Evolutionary conservation across 768 basidiomycete species (phyloP).

Genomic region (Dacryopinax spathularia): DNA sequence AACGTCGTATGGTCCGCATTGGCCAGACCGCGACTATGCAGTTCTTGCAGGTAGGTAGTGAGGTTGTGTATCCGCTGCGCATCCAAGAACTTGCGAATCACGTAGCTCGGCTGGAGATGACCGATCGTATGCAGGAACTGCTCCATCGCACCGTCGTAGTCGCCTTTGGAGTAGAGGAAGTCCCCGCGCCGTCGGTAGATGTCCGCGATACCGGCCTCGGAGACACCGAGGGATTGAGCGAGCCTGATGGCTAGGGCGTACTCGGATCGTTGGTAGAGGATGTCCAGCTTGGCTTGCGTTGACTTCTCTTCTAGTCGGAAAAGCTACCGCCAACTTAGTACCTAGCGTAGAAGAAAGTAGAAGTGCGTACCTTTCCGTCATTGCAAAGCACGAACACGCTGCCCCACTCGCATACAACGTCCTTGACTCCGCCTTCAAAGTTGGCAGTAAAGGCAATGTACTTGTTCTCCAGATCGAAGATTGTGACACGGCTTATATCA

Average conservation of each 20-base stretch:
- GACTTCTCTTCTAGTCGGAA: conserved; percentile 60
- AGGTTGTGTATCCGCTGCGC: conserved; percentile 92
- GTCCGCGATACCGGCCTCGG: conserved; percentile 62
- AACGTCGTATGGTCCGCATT: conserved; percentile 95
- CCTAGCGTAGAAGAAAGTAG: neutral
- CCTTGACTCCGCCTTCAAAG: conserved; percentile 69
- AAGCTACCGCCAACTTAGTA: conserved; percentile 30
- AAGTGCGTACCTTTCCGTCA: conserved; percentile 50
- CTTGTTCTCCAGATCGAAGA: conserved; percentile 88
- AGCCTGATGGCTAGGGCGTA: conserved; percentile 69
- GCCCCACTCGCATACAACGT: conserved; percentile 70
- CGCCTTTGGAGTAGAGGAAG: conserved; percentile 75
- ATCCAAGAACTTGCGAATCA: conserved; percentile 96
- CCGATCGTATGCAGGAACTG: conserved; percentile 88
- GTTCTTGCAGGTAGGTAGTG: conserved; percentile 87
- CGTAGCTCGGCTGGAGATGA: conserved; percentile 80
- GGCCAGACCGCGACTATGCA: conserved; percentile 77
- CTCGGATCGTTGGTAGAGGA: conserved; percentile 66
- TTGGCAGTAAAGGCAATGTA: conserved; percentile 70
- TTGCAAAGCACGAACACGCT: conserved; percentile 64
- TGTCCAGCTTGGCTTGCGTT: conserved; percentile 70
- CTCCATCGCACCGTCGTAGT: conserved; percentile 85
- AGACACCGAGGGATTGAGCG: conserved; percentile 64
- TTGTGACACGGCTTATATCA: conserved; percentile 64
- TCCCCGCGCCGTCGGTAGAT: conserved; percentile 86